phyloP scores from a whole-genome alignment of 2,329 filamentous ascomycete genomes.

The Hymenoscyphus salicellus region DNA sequence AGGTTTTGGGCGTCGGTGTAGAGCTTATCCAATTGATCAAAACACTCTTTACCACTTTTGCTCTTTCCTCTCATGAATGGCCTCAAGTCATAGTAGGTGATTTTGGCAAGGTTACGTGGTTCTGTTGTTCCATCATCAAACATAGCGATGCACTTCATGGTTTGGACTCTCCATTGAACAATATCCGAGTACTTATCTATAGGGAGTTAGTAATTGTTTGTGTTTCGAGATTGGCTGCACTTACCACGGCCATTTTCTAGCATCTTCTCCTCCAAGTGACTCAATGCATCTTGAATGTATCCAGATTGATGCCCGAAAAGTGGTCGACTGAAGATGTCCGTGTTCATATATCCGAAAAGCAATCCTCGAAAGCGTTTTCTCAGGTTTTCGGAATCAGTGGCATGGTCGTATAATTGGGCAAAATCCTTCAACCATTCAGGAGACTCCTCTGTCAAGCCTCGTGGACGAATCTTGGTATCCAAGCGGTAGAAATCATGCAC shows the following conservation, averaged over 20 bases:
- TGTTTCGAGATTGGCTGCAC: neutral
- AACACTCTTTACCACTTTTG: neutral
- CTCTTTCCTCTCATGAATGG: too few relatives aligned
- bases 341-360: neutral
- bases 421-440: neutral
- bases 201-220: neutral
- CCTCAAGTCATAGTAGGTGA: neutral
- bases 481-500: neutral
- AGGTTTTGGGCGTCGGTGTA: neutral
- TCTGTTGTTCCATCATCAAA: neutral
- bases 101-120: neutral
- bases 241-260: too few relatives aligned
- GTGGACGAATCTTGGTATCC: neutral
- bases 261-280: neutral
- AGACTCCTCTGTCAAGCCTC: neutral
- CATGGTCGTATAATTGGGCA: neutral
- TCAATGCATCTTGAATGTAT: neutral
- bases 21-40: neutral
- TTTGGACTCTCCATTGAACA: conserved; percentile 12
- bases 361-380: neutral
- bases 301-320: neutral
- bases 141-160: neutral
- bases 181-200: conserved; percentile 5
- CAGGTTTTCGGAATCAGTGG: neutral
- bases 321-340: neutral